Percentiles rank a stretch among this genome's conserved stretches.
These are phyloP conservation scores for Terana coerulea DNA, from an alignment of 768 basidiomycete genomes.

Conservation along the genomic window DNA sequence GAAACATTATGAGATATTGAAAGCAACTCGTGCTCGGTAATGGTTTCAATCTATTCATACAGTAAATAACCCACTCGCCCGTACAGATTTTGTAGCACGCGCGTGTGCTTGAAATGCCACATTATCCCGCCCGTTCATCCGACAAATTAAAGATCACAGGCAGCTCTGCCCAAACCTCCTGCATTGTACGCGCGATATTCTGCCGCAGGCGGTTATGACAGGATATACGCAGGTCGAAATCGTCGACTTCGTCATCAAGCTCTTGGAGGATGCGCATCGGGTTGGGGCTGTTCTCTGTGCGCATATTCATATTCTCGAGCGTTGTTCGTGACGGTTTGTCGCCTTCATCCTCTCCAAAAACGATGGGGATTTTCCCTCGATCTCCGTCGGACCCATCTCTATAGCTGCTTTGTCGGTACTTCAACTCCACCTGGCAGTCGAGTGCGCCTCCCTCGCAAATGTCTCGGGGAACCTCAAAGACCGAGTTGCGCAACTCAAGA, in stretches of 20 bases:
- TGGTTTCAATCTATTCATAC: no score
- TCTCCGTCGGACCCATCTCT: no score
- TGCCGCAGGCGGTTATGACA: background rate
- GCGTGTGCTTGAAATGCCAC: no score
- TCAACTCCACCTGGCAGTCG: background rate
- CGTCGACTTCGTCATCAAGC: background rate
- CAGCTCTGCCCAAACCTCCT: background rate
- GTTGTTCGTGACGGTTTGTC: no score
- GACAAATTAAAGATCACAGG: background rate
- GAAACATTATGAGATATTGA: no score
- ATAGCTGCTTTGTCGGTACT: background rate
- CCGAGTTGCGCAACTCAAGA: background rate
- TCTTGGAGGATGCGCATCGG: background rate
- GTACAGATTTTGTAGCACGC: no score
- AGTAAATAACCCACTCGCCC: no score
- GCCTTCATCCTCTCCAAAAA: no score
- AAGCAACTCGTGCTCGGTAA: no score
- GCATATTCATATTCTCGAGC: background rate
- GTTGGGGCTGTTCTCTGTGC: background rate
- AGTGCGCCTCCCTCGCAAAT: background rate
- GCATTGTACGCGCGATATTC: background rate
- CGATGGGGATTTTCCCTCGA: no score
- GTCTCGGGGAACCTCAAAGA: background rate
- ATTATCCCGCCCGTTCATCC: no score
- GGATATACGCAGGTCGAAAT: background rate